These are phyloP conservation scores for Oryza nivara DNA, from an alignment of 176 grass and related monocot genomes.

Conservation along the genomic window DNA sequence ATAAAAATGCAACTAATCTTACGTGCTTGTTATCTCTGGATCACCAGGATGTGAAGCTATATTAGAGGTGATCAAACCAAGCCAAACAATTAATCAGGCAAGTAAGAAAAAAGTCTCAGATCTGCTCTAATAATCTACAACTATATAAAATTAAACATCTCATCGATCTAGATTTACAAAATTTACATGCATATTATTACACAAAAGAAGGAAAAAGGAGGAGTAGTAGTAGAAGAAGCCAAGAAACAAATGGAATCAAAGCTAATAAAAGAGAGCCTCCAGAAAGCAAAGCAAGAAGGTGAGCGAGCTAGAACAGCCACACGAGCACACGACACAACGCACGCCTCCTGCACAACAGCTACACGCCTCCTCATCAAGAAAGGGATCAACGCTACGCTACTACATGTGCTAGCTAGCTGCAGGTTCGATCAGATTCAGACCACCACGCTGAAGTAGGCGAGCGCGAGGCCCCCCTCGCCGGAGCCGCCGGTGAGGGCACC, in stretches of 20 bases:
- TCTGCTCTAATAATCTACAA: not conserved
- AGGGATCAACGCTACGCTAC: not conserved
- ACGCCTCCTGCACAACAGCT: not conserved
- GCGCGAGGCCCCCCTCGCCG: not conserved
- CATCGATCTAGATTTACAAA: constrained; percentile 48
- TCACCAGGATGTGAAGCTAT: not conserved
- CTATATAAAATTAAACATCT: constrained; percentile 16
- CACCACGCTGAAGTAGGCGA: constrained; percentile 37
- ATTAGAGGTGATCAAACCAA: not conserved
- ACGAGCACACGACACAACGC: not conserved
- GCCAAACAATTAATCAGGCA: not conserved
- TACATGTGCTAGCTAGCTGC: not conserved
- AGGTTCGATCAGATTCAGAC: constrained; percentile 19
- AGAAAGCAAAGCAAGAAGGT: constrained; percentile 10
- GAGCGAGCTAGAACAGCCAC: not conserved
- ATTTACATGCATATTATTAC: constrained; percentile 53
- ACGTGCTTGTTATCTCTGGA: not conserved
- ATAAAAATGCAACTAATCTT: not conserved
- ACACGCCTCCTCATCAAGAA: constrained; percentile 29
- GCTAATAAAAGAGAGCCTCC: constrained; percentile 15
- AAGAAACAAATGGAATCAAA: constrained; percentile 37
- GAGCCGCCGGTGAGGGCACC: constrained; percentile 31
- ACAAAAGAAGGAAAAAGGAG: not conserved
- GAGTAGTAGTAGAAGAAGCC: not conserved
- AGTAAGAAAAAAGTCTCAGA: not conserved